phyloP scores from a whole-genome alignment of 2,329 filamentous ascomycete genomes.

The Pezizomycotina sp. region DNA sequence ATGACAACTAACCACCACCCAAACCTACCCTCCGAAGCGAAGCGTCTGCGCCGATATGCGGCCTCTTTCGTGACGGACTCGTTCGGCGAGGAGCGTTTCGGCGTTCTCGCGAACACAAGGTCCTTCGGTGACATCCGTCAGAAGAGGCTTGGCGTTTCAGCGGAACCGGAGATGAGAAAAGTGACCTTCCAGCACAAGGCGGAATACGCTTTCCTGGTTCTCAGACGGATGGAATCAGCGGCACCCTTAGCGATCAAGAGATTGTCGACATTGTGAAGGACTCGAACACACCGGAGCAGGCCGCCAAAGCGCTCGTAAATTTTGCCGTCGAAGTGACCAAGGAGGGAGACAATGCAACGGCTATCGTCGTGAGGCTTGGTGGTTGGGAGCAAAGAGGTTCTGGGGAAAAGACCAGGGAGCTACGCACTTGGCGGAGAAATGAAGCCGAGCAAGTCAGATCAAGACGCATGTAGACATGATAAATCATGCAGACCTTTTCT shows the following conservation, averaged over 20 bases:
- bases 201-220: slow-evolving; percentile 74
- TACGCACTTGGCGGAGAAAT: slow-evolving; percentile 62
- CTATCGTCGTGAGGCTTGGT: slow-evolving; percentile 48
- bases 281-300: slow-evolving; percentile 76
- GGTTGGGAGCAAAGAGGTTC: slow-evolving; percentile 60
- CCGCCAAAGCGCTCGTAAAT: slow-evolving; percentile 57
- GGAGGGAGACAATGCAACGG: slow-evolving; percentile 51
- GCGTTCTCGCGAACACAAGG: slow-evolving; percentile 80
- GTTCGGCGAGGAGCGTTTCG: slow-evolving; percentile 92
- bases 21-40: slow-evolving; percentile 66
- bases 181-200: slow-evolving; percentile 58
- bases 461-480: slow-evolving; percentile 31
- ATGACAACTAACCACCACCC: slow-evolving; percentile 88
- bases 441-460: slow-evolving; percentile 73
- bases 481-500: background rate
- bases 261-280: slow-evolving; percentile 94
- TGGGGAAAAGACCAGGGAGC: slow-evolving; percentile 80
- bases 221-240: slow-evolving; percentile 77
- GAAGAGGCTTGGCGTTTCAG: slow-evolving; percentile 84
- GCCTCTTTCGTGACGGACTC: slow-evolving; percentile 82
- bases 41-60: slow-evolving; percentile 68
- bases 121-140: slow-evolving; percentile 83
- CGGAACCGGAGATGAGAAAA: slow-evolving; percentile 74
- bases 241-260: slow-evolving; percentile 76
- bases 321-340: slow-evolving; percentile 73